Base-by-base conservation (phyloP, 108 stramenopile genomes). In the Chaetoceros tenuissimus region DNA sequence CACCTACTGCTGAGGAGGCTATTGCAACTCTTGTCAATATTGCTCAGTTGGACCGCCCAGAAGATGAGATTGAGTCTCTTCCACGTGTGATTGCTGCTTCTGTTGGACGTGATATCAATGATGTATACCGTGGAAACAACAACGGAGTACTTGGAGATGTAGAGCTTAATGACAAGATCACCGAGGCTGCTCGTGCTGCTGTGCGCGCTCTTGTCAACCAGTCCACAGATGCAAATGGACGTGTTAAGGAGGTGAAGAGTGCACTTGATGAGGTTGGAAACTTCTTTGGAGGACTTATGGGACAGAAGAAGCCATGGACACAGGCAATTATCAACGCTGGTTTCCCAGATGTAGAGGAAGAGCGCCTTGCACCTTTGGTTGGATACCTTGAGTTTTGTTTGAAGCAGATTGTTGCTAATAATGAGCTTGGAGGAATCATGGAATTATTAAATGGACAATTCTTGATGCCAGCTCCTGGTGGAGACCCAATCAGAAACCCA, bases 21-120 rank as follows among this genome's bases (percentile, higher is more conserved):
- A 67, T 96, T 50, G 96, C 96, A 29, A 96, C 96, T 31, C 81
- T 96, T 50, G 96, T 96, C n/a, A 95, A 95, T 78, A 96, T 96
- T 64, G 96, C 87, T 19, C 92, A 93, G 59, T 74, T 96, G 31
- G 96, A 96, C 63, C 86, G 96, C 40, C 86, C 88, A 13, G 90
- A 95, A 66, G 96, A 97, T 55, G 64, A 71, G 10, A 97, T 97
- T 64, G 92, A 95, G 62, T 77, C 87, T 28, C 78, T 97, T 45
- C 94, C 94, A 27, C 92, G 96, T 60, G 89, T 94, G 43, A 87
- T 94, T 65, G 96, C 96, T 31, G 76, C 87, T 21, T 87, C 89
- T 46, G 47, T 94, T 57, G 93, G 94, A 10, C 94, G 94, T 62
- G 88, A 94, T 40, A 94, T 97, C 60, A 92, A 90, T 24, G 96